Conservation (phyloP, 305 asterid genomes). For the Fraxinus nigra region DNA sequence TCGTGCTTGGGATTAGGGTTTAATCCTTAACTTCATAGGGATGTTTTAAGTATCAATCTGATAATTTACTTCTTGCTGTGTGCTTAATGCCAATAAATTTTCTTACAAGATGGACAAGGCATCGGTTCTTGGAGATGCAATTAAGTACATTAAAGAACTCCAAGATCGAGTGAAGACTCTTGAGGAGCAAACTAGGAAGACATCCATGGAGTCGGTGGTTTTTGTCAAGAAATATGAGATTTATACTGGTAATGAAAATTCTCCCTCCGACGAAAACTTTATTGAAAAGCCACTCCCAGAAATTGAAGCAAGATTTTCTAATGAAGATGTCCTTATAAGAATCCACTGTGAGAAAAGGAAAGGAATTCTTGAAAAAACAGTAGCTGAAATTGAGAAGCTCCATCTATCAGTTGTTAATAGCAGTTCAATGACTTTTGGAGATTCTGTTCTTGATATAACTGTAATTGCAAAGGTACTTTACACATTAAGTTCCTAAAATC, state of each 20-base stretch:
- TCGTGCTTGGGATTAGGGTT: neutral
- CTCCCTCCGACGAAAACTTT: constrained; percentile 35
- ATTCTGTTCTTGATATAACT: constrained; percentile 64
- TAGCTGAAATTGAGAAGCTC: constrained; percentile 63
- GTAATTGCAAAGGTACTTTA: constrained; percentile 58
- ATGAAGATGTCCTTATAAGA: constrained; percentile 55
- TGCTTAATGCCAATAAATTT: neutral
- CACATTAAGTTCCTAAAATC: neutral
- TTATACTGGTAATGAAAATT: constrained; percentile 24
- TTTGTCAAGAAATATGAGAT: constrained; percentile 51
- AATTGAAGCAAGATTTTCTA: constrained; percentile 61
- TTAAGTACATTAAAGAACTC: constrained; percentile 57
- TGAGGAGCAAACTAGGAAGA: constrained; percentile 58
- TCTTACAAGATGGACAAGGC: constrained; percentile 53
- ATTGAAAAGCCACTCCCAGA: constrained; percentile 56
- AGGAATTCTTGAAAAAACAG: constrained; percentile 50
- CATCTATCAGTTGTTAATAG: constrained; percentile 58
- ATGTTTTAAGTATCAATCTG: neutral
- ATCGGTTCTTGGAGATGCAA: constrained; percentile 61
- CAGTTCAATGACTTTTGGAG: constrained; percentile 68
- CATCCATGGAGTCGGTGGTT: constrained; percentile 47
- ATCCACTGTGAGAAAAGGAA: constrained; percentile 71
- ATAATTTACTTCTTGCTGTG: neutral
- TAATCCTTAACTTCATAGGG: neutral
- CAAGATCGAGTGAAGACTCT: constrained; percentile 52